These are phyloP conservation scores for Durio zibethinus DNA, from an alignment of 345 rosid genomes.

Conservation along the genomic window DNA sequence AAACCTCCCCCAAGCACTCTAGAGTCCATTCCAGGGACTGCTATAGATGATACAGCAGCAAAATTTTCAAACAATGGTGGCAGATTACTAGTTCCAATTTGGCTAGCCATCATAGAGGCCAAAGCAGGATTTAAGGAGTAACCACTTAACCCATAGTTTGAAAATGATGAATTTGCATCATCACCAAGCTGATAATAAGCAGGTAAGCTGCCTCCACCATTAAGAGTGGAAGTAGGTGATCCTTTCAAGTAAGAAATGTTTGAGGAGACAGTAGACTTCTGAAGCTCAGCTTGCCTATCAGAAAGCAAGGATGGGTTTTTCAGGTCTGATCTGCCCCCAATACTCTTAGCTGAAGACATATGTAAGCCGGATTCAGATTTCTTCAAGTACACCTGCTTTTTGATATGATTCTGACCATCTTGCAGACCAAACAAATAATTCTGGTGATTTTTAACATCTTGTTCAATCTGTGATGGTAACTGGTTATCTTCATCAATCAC, in stretches of 20 bases:
- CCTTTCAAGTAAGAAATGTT: constrained; percentile 54
- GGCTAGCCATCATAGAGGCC: constrained; percentile 60
- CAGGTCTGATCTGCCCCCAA: constrained; percentile 37
- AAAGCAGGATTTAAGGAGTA: constrained; percentile 56
- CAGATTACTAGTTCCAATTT: constrained; percentile 51
- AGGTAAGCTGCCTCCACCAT: constrained; percentile 46
- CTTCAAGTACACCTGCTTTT: constrained; percentile 12
- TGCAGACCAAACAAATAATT: constrained; percentile 11
- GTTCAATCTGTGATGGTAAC: constrained; percentile 8
- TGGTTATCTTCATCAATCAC: constrained; percentile 33
- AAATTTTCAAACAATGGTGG: constrained; percentile 72
- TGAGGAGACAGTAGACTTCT: constrained; percentile 37
- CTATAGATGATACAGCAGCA: constrained; percentile 58
- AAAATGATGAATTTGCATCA: constrained; percentile 37
- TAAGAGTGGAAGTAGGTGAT: constrained; percentile 54
- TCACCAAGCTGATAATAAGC: constrained; percentile 55
- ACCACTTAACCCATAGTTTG: constrained; percentile 46
- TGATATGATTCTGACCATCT: constrained; percentile 16
- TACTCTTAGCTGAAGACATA: constrained; percentile 28
- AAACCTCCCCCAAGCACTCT: constrained; percentile 60
- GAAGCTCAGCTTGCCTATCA: constrained; percentile 47
- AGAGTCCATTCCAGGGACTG: constrained; percentile 57
- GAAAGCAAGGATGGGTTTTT: constrained; percentile 31
- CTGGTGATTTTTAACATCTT: constrained; percentile 11
- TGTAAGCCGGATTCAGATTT: constrained; percentile 19